These are phyloP conservation scores for Parastagonospora nodorum DNA, from an alignment of 2,329 filamentous ascomycete species.

Conservation along the genomic window DNA sequence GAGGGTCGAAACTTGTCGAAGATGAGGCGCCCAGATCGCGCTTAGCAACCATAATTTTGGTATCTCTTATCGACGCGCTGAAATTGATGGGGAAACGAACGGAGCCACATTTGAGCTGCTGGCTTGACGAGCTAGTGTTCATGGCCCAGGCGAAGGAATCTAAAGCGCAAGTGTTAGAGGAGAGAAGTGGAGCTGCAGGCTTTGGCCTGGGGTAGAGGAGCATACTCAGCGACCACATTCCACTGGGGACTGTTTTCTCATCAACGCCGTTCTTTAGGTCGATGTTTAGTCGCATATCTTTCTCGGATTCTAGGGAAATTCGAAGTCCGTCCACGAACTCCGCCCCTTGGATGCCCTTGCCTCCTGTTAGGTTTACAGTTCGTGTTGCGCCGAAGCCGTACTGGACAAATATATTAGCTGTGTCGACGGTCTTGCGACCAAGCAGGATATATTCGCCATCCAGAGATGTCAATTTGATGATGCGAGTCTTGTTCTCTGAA, in stretches of 20 bases:
- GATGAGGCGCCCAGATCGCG: not conserved
- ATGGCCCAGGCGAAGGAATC: constrained; percentile 15
- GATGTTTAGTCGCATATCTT: constrained; percentile 9
- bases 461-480: constrained; percentile 40
- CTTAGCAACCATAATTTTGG: not conserved
- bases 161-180: not conserved
- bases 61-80: not conserved
- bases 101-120: constrained; percentile 1
- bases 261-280: constrained; percentile 7
- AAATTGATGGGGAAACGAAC: not conserved
- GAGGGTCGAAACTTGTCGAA: not conserved
- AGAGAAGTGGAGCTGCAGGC: not conserved
- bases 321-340: constrained; percentile 36
- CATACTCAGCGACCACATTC: not conserved
- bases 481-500: constrained; percentile 36
- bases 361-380: constrained; percentile 35
- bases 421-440: constrained; percentile 31
- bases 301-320: constrained; percentile 12
- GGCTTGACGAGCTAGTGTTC: constrained; percentile 10
- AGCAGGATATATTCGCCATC: constrained; percentile 42
- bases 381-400: constrained; percentile 39
- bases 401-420: constrained; percentile 40
- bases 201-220: not conserved
- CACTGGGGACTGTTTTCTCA: not conserved
- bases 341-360: constrained; percentile 25